These are phyloP conservation scores for Chaetomium sp. DNA, from an alignment of 2,329 filamentous ascomycete genomes.

Conservation along the genomic window DNA sequence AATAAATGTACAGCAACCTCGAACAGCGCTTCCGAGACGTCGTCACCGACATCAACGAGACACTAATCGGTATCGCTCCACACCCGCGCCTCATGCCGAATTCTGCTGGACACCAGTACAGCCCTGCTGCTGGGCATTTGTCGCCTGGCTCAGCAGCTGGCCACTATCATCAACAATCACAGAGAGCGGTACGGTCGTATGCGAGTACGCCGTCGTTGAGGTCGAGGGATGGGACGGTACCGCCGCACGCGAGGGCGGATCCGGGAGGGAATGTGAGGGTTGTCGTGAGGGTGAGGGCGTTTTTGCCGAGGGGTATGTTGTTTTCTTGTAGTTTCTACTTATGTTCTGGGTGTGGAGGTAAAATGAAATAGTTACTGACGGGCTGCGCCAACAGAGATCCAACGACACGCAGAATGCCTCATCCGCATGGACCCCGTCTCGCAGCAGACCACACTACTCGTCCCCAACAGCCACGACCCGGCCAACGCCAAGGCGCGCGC, in stretches of 20 bases:
- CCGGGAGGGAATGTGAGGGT: slow-evolving; percentile 73
- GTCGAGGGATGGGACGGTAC: slow-evolving; percentile 61
- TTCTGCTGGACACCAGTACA: slow-evolving; percentile 13
- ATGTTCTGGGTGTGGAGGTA: background rate
- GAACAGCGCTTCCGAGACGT: slow-evolving; percentile 33
- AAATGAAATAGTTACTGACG: background rate
- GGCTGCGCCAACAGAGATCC: slow-evolving; percentile 56
- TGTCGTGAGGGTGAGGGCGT: slow-evolving; percentile 73
- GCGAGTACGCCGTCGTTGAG: slow-evolving; percentile 75
- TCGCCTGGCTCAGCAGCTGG: too few species aligned
- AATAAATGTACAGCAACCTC: slow-evolving; percentile 24
- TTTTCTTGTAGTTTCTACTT: background rate
- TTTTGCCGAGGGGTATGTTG: slow-evolving; percentile 66
- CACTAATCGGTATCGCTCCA: slow-evolving; percentile 36
- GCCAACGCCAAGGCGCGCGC: slow-evolving; percentile 54
- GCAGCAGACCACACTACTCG: slow-evolving; percentile 73
- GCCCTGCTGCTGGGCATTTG: background rate
- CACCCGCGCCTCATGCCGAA: slow-evolving; percentile 31
- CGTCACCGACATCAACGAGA: slow-evolving; percentile 35
- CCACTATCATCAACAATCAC: background rate
- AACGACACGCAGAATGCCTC: slow-evolving; percentile 75
- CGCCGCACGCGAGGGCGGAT: slow-evolving; percentile 50
- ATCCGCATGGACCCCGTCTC: slow-evolving; percentile 85
- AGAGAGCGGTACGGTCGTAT: slow-evolving; percentile 49
- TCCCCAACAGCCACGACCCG: slow-evolving; percentile 41